phyloP scores from a whole-genome alignment of 805 yeast genomes.

The Candida qinlingensis region DNA sequence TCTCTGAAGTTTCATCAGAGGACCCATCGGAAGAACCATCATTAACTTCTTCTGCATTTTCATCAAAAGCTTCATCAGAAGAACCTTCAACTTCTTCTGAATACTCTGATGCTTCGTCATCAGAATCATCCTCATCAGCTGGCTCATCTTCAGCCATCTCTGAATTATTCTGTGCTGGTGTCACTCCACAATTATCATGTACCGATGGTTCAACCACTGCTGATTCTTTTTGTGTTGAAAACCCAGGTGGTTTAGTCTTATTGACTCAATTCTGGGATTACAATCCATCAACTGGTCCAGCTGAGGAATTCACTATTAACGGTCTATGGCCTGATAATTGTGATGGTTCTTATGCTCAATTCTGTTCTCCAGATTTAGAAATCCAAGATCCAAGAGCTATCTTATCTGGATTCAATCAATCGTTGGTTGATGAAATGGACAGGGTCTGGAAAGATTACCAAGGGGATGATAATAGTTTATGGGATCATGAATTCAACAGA shows the following conservation, averaged over 20 bases:
- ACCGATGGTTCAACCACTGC: constrained; percentile 44
- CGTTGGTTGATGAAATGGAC: constrained; percentile 52
- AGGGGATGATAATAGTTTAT: constrained; percentile 43
- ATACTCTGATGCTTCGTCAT: background rate
- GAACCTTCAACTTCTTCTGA: background rate
- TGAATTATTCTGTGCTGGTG: too few species aligned
- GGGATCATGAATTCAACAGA: constrained; percentile 20
- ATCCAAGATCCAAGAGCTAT: constrained; percentile 44
- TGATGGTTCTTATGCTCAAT: constrained; percentile 74
- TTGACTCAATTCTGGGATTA: constrained; percentile 94
- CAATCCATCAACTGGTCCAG: constrained; percentile 65
- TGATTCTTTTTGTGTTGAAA: constrained; percentile 78
- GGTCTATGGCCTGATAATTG: constrained; percentile 89
- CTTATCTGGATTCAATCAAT: constrained; percentile 40
- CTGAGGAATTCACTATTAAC: constrained; percentile 68
- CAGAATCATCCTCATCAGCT: background rate
- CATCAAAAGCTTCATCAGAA: background rate
- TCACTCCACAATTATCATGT: constrained; percentile 52
- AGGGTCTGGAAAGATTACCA: constrained; percentile 67
- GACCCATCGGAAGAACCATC: background rate
- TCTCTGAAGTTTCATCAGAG: background rate
- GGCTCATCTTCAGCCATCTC: background rate
- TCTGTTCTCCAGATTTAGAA: constrained; percentile 58
- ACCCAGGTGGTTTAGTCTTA: constrained; percentile 76
- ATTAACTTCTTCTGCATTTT: background rate